phyloP scores from a whole-genome alignment of 768 basidiomycete species.

The Hygrophorus russula region DNA sequence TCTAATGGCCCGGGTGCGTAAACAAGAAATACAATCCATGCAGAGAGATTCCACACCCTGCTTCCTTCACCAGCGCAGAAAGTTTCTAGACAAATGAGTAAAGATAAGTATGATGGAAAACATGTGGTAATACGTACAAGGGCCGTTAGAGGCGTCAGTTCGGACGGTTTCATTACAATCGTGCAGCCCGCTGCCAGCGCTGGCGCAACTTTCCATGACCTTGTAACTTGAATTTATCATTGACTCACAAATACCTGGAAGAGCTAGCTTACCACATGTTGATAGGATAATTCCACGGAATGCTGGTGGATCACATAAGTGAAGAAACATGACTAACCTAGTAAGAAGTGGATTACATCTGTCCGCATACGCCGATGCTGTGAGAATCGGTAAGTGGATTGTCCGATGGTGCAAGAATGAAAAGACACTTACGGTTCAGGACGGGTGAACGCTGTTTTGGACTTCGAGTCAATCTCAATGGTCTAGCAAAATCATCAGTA shows the following conservation, averaged over 20 bases:
- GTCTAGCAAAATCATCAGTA: constrained; percentile 27
- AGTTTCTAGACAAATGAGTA: constrained; percentile 45
- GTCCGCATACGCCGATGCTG: constrained; percentile 80
- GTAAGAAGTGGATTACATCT: constrained; percentile 44
- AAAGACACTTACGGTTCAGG: constrained; percentile 47
- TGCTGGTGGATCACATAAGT: constrained; percentile 28
- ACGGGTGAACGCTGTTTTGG: constrained; percentile 76
- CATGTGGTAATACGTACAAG: constrained; percentile 33
- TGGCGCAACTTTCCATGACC: constrained; percentile 89
- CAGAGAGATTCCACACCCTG: constrained; percentile 43
- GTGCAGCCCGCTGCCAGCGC: constrained; percentile 88
- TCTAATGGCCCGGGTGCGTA: constrained; percentile 23
- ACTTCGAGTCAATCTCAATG: constrained; percentile 70
- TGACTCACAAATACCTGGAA: neutral
- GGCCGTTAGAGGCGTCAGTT: constrained; percentile 76
- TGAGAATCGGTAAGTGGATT: too few relatives aligned
- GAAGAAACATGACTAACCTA: constrained; percentile 1
- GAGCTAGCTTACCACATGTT: constrained; percentile 54
- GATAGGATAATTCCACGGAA: constrained; percentile 92
- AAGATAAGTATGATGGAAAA: constrained; percentile 4
- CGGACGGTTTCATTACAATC: constrained; percentile 92
- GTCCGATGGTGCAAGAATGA: too few relatives aligned
- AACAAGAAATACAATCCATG: constrained; percentile 6
- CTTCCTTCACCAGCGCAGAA: constrained; percentile 71
- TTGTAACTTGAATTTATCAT: constrained; percentile 13